Conservation (phyloP, 495 filamentous ascomycete genomes). For the Amphirosellinia nigrospora region DNA sequence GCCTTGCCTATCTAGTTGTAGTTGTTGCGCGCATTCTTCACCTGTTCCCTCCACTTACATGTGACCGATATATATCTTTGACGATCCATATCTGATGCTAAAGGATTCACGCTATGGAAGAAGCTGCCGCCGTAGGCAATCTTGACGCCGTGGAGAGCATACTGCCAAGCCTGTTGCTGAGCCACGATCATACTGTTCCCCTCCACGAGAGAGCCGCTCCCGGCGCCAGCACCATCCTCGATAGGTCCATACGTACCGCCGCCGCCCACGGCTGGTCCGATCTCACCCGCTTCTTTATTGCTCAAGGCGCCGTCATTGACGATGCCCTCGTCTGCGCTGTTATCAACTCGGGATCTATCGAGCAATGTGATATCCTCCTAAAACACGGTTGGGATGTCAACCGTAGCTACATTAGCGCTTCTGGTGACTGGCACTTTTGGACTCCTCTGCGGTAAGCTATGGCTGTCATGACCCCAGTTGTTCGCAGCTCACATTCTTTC, state of each 20-base stretch:
- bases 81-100: constrained; percentile 26
- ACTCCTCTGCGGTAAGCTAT: constrained; percentile 27
- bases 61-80: constrained; percentile 14
- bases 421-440: constrained; percentile 27
- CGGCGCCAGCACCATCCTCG: constrained; percentile 27
- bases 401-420: constrained; percentile 28
- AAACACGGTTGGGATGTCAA: constrained; percentile 29
- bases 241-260: constrained; percentile 27
- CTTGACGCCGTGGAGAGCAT: constrained; percentile 29
- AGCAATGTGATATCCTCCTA: constrained; percentile 25
- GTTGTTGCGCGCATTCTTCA: constrained; percentile 22
- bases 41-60: constrained; percentile 15
- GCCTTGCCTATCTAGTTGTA: constrained; percentile 12
- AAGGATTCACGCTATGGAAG: constrained; percentile 31
- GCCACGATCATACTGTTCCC: constrained; percentile 23
- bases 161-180: constrained; percentile 27
- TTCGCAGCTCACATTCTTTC: constrained; percentile 13
- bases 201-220: constrained; percentile 29
- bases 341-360: constrained; percentile 26
- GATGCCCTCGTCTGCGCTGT: constrained; percentile 29
- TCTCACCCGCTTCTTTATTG: constrained; percentile 29
- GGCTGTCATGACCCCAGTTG: background rate
- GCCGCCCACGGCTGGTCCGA: constrained; percentile 27
- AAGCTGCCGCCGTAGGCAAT: constrained; percentile 30
- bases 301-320: constrained; percentile 26